These are phyloP conservation scores for Dendrothele bispora DNA, from an alignment of 768 basidiomycete species.

Conservation along the genomic window DNA sequence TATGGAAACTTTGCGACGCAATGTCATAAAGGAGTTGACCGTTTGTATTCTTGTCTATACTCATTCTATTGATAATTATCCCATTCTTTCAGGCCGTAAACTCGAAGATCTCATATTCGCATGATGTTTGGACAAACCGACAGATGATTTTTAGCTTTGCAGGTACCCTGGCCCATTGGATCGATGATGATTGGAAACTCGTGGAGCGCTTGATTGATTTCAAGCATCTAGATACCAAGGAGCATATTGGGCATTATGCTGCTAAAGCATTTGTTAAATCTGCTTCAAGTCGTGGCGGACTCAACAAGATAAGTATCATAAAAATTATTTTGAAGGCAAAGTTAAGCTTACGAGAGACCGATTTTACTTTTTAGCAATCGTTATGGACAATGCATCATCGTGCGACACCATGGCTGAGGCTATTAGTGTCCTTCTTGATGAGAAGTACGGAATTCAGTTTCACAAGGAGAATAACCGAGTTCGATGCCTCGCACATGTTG, in stretches of 20 bases:
- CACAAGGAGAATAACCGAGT: slow-evolving; percentile 27
- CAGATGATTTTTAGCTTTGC: slow-evolving; percentile 32
- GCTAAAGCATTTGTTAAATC: slow-evolving; percentile 31
- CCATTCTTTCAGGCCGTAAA: too few relatives aligned
- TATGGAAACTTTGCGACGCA: too few relatives aligned
- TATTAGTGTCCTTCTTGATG: slow-evolving; percentile 13
- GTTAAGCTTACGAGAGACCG: too few relatives aligned
- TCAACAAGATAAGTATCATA: too few relatives aligned
- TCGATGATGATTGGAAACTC: slow-evolving; percentile 31
- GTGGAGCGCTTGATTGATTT: slow-evolving; percentile 32
- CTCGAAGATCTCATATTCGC: slow-evolving; percentile 23
- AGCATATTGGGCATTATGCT: slow-evolving; percentile 31
- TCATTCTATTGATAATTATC: too few relatives aligned
- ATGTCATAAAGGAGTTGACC: too few relatives aligned
- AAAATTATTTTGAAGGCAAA: too few relatives aligned
- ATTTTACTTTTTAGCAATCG: too few relatives aligned
- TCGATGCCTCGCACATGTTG: slow-evolving; percentile 31
- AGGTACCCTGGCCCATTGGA: slow-evolving; percentile 25
- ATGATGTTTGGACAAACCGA: slow-evolving; percentile 31
- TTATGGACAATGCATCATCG: slow-evolving; percentile 31
- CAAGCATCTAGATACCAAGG: slow-evolving; percentile 26
- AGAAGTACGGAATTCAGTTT: slow-evolving; percentile 15
- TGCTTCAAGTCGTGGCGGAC: too few relatives aligned
- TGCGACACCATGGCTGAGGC: slow-evolving; percentile 31
- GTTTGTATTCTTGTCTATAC: too few relatives aligned